Evolutionary conservation across 768 basidiomycete species (phyloP).

Genomic region (Boletus rubescentipes): DNA sequence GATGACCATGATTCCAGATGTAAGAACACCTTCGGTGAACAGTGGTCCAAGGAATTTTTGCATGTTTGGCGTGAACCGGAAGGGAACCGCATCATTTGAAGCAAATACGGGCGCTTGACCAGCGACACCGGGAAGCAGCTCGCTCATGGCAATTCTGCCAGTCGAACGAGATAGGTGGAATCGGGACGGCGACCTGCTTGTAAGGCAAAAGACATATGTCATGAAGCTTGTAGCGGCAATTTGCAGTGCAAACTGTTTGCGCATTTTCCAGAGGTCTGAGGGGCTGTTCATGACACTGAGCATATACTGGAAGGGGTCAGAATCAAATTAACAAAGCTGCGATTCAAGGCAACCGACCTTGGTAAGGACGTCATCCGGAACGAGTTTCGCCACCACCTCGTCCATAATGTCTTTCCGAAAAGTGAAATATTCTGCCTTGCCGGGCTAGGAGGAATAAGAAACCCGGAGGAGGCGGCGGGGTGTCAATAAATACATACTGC

Average conservation of each 20-base stretch:
- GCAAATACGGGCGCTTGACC: slow-evolving; percentile 60
- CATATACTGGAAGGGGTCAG: slow-evolving; percentile 69
- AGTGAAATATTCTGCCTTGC: slow-evolving; percentile 63
- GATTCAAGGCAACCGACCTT: slow-evolving; percentile 48
- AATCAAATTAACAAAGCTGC: neutral
- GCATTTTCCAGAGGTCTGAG: slow-evolving; percentile 91
- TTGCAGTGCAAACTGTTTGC: slow-evolving; percentile 94
- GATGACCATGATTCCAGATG: slow-evolving; percentile 87
- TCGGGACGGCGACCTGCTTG: slow-evolving; percentile 77
- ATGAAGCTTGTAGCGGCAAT: slow-evolving; percentile 88
- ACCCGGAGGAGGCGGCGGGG: neutral
- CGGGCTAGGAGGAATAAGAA: slow-evolving; percentile 40
- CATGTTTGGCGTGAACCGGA: slow-evolving; percentile 96
- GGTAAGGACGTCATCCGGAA: slow-evolving; percentile 84
- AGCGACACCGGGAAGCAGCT: slow-evolving; percentile 72
- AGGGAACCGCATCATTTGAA: slow-evolving; percentile 87
- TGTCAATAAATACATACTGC: slow-evolving; percentile 29
- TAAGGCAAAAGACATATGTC: slow-evolving; percentile 84
- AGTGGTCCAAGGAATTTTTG: slow-evolving; percentile 89
- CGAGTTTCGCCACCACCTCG: slow-evolving; percentile 82
- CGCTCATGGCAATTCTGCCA: slow-evolving; percentile 90
- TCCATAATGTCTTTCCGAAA: slow-evolving; percentile 85
- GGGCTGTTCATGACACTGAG: slow-evolving; percentile 78
- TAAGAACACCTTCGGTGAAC: slow-evolving; percentile 86
- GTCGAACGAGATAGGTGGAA: slow-evolving; percentile 90